phyloP scores from a whole-genome alignment of 768 basidiomycete species.

The Suillus tomentosus region DNA sequence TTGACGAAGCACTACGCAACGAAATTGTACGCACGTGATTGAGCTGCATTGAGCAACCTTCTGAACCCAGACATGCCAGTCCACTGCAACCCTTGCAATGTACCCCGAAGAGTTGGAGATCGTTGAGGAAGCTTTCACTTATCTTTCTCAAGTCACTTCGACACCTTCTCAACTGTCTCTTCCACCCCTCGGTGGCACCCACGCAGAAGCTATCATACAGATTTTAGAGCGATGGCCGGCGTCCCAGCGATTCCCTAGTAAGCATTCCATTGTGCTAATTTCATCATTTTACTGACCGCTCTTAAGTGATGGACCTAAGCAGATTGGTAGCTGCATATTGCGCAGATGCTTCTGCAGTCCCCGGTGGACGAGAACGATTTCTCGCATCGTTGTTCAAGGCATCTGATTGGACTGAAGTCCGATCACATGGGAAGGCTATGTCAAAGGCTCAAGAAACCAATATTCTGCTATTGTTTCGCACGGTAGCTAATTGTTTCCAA shows the following conservation, averaged over 20 bases:
- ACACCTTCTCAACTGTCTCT: slow-evolving; percentile 30
- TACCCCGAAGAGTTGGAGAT: slow-evolving; percentile 59
- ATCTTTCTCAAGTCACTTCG: slow-evolving; percentile 53
- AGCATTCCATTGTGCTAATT: slow-evolving; percentile 12
- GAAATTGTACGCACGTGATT: slow-evolving; percentile 58
- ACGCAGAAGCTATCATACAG: slow-evolving; percentile 62
- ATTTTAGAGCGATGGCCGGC: slow-evolving; percentile 76
- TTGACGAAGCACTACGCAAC: slow-evolving; percentile 64
- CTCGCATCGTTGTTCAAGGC: slow-evolving; percentile 66
- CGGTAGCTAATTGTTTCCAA: slow-evolving; percentile 77
- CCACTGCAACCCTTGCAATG: slow-evolving; percentile 71
- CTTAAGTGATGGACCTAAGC: slow-evolving; percentile 79
- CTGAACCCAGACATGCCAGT: slow-evolving; percentile 39
- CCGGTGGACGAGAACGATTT: slow-evolving; percentile 51
- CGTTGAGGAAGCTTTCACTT: slow-evolving; percentile 64
- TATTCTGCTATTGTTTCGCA: slow-evolving; percentile 74
- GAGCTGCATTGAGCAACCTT: slow-evolving; percentile 1
- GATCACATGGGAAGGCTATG: slow-evolving; percentile 55
- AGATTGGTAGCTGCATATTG: slow-evolving; percentile 73
- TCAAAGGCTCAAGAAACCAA: slow-evolving; percentile 84
- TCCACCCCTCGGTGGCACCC: slow-evolving; percentile 42
- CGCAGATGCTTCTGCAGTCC: slow-evolving; percentile 49
- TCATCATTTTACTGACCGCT: neutral
- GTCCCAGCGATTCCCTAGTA: slow-evolving; percentile 73
- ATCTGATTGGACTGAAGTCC: slow-evolving; percentile 55